Evolutionary conservation across 176 grass and related monocot species (phyloP), one percentile per base, ranked within the genome.

Genomic region (Carex pumila): DNA sequence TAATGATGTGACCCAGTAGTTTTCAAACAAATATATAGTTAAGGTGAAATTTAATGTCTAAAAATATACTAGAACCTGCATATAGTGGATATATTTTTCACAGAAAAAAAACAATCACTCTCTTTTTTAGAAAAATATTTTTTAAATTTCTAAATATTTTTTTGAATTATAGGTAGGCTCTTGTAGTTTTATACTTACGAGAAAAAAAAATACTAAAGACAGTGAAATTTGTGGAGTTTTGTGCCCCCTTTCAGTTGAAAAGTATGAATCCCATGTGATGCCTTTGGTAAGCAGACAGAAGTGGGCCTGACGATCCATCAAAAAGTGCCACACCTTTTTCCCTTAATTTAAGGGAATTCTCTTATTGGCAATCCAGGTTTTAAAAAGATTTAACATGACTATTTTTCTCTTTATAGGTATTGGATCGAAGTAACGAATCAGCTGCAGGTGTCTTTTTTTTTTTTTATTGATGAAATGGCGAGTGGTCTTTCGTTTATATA

Each of bases 161-260:
- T 50, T 0, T 50, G 12, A 50, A 50, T 11, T 37, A 37, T 47
- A 71, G 68, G 68, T 22, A 45, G 6, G 7, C 39, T 71, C 7
- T 71, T 47, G 3, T 71, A 21, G 47, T 15, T 75, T 15, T 75
- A 30, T 75, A 54, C 4, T 11, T 53, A 54, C 1, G n/a, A 4
- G 12, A 29, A 30, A 25, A 55, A 12, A 30, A 25, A 76, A 5
- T 29, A 50, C 14, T 55, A 7, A 81, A 41, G 43, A 81, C 22
- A 62, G 29, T 47, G 37, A 67, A 58, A 52, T 39, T 49, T 82
- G 19, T 64, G 37, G 19, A 49, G 17, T 67, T 82, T 37, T 9
- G 60, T 50, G 80, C 80, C 62, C n/a, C n/a, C 80, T 82, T 82
- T 82, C 61, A 29, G 79, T 81, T 81, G 79, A 61, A 81, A 81